These are phyloP conservation scores for Solanum stenotomum DNA, from an alignment of 257 asterid genomes.

Conservation along the genomic window DNA sequence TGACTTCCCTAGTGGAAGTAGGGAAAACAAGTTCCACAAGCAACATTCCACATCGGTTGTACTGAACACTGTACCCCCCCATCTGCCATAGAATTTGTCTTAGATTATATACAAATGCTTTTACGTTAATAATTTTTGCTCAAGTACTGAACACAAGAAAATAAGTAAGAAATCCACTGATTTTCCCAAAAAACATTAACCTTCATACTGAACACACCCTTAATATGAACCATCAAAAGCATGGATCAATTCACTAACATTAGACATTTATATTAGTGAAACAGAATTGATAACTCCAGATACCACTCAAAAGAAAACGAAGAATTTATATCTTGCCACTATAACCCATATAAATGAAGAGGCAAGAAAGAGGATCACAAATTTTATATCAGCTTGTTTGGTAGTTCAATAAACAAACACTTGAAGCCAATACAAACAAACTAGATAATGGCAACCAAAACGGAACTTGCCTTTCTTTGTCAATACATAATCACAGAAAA, in stretches of 20 bases:
- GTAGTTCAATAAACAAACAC: background rate
- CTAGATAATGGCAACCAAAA: background rate
- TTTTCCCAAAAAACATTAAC: background rate
- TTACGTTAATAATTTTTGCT: background rate
- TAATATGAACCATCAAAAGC: background rate
- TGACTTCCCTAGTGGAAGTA: background rate
- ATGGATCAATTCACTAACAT: background rate
- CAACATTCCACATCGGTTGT: background rate
- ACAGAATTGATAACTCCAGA: background rate
- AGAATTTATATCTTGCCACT: background rate
- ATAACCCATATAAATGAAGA: background rate
- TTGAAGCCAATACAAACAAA: background rate
- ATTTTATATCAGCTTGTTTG: background rate
- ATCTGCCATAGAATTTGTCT: background rate
- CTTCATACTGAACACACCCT: background rate
- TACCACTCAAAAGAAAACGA: background rate
- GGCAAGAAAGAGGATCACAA: background rate
- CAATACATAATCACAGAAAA: background rate
- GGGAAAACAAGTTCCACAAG: background rate
- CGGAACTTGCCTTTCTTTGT: background rate
- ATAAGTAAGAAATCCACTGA: background rate
- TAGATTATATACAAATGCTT: background rate
- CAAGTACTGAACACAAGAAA: background rate
- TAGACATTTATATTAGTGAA: background rate
- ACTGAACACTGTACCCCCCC: background rate